Base-by-base conservation (phyloP, 2,329 filamentous ascomycete genomes). In the Bertia moriformis region DNA sequence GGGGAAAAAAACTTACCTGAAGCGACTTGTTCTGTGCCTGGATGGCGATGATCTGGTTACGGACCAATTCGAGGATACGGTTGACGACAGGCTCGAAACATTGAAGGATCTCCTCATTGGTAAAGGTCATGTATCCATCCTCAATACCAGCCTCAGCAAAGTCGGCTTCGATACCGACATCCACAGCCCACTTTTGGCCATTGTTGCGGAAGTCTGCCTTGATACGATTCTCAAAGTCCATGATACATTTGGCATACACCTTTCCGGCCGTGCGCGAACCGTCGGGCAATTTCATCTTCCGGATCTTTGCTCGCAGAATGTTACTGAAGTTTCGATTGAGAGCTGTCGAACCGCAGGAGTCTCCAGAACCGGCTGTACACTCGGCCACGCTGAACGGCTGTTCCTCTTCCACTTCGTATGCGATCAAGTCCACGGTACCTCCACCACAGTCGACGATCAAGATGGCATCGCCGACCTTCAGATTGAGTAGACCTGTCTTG, bases 161-260 rank as follows among this genome's bases (percentile, higher is more conserved):
- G 55, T 96, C 91, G 33, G 89, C 87, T 67, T 98, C 91, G 52
- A 98, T 96, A 54, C 91, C 91, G 38, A 98, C 91, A 56, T 98
- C 91, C 15, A 96, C 88, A 35, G 91, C 91, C 91, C 91, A 96
- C 61, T 96, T 96, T 61, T 96, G 89, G 38, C 89, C 88, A 59
- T 95, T 96, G 67, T 96, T 96, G 47, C 91, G 78, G 79, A 98
- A 98, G 60, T 96, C 91, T 38, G 91, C 91, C 71, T 98, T 98
- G 73, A 98, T 95, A 59, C 91, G 73, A 73, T 96, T 96, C 67
- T 98, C 91, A 53, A 98, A 98, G 62, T 98, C 91, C 89, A 96
- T 96, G 62, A 98, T 96, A 60, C 89, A 96, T 66, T 96, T 96
- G 48, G 89, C 89, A 60, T 96, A 96, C 40, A 98, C 91, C 60